These are phyloP conservation scores for Pichia norvegensis DNA, from an alignment of 1,139 yeast species.

Conservation along the genomic window DNA sequence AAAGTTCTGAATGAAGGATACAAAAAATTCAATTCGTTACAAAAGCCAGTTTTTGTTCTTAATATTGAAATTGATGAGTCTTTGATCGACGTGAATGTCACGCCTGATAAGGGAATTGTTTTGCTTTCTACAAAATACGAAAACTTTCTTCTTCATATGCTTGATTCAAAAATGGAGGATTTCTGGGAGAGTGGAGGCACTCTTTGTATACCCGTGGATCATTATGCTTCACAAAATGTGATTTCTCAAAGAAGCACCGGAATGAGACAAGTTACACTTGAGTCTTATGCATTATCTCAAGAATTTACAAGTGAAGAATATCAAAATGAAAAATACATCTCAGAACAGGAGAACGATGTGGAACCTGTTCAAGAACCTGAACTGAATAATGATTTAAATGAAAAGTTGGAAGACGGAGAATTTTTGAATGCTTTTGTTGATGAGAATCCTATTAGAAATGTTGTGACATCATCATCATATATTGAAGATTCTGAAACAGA, in stretches of 20 bases:
- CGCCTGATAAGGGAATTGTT: conserved; percentile 81
- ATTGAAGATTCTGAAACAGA: neutral
- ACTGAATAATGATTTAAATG: neutral
- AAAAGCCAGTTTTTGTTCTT: conserved; percentile 64
- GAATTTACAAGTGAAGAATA: neutral
- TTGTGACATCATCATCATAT: neutral
- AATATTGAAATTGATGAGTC: conserved; percentile 48
- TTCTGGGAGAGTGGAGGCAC: conserved; percentile 40
- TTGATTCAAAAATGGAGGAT: conserved; percentile 36
- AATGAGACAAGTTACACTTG: conserved; percentile 12
- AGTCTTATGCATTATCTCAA: conserved; percentile 7
- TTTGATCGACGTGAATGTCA: conserved; percentile 70
- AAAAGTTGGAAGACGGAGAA: neutral
- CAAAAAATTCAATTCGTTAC: conserved; percentile 60
- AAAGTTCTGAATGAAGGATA: conserved; percentile 69
- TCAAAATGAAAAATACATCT: neutral
- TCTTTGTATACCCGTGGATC: conserved; percentile 33
- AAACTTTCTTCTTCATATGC: conserved; percentile 41
- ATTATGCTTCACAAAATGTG: conserved; percentile 4
- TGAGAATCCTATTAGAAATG: too few species aligned
- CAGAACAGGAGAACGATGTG: too few species aligned
- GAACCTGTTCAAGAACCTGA: too few species aligned
- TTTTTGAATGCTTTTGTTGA: neutral
- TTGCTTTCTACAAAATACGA: conserved; percentile 54
- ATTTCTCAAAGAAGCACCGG: conserved; percentile 7